A percentile compares a stretch with the other conserved stretches of the same genome.
These are phyloP conservation scores for Neolentinus lepideus DNA, from an alignment of 1,284 basidiomycete genomes.

Conservation along the genomic window DNA sequence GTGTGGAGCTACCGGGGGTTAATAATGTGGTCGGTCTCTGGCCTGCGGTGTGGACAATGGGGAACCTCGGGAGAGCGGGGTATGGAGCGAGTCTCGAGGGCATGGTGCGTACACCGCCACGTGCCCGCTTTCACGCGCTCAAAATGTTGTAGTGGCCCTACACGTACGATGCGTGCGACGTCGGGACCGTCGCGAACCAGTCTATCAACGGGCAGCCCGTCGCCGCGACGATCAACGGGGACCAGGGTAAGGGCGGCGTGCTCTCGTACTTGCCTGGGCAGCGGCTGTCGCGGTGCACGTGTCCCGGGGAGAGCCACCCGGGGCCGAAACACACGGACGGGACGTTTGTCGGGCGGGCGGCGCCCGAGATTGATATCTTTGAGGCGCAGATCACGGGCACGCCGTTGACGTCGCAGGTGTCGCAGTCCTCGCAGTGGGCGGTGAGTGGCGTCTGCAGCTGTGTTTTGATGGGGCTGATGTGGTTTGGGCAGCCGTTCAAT, in stretches of 20 bases:
- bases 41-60: conserved; percentile 70
- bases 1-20: conserved; percentile 58
- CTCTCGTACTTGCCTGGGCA: conserved; percentile 74
- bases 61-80: conserved; percentile 48
- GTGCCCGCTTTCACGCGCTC: too few relatives aligned
- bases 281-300: conserved; percentile 78
- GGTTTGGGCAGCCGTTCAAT: conserved; percentile 35
- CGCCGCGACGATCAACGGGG: conserved; percentile 33
- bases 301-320: conserved; percentile 75
- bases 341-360: conserved; percentile 67
- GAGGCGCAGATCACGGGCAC: conserved; percentile 39
- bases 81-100: conserved; percentile 44
- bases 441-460: conserved; percentile 10
- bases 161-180: conserved; percentile 46
- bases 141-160: conserved; percentile 39
- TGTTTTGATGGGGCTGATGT: neutral
- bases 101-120: conserved; percentile 19
- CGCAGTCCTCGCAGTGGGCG: conserved; percentile 17
- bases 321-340: conserved; percentile 60
- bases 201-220: conserved; percentile 29
- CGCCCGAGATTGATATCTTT: conserved; percentile 83
- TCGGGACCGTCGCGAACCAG: conserved; percentile 52
- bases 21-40: conserved; percentile 51
- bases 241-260: conserved; percentile 23
- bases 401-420: conserved; percentile 11